Percentiles rank a stretch among this genome's conserved stretches.
Conservation (phyloP, 768 basidiomycete genomes). For the Pilatotrama ljubarskyi region DNA sequence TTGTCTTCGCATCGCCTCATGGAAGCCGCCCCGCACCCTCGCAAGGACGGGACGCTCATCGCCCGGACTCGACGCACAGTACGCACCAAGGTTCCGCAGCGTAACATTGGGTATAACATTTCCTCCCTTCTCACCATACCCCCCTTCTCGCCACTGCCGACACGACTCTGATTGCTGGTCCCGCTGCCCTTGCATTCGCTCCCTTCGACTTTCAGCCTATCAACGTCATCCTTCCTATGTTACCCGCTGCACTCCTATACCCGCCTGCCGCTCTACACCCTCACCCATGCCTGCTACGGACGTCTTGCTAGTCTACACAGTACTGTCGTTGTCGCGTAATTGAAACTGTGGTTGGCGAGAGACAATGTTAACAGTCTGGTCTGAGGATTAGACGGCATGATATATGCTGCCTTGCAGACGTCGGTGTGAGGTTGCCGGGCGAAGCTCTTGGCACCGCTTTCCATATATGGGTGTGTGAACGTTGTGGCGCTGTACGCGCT, state of each 20-base stretch:
- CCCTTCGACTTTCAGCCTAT: background rate
- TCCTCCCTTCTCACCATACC: constrained; percentile 16
- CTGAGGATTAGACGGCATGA: too few relatives aligned
- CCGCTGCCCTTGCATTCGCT: constrained; percentile 1
- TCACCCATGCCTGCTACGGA: constrained; percentile 22
- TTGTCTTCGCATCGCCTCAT: constrained; percentile 16
- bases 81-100: constrained; percentile 4
- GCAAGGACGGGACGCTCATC: background rate
- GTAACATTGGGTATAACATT: constrained; percentile 10
- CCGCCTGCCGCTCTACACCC: constrained; percentile 11
- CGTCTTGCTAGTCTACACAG: constrained; percentile 20
- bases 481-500: too few relatives aligned
- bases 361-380: too few relatives aligned
- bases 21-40: constrained; percentile 14
- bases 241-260: constrained; percentile 25
- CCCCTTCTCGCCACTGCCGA: constrained; percentile 5
- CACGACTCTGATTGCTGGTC: constrained; percentile 12
- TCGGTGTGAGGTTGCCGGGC: too few relatives aligned
- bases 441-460: too few relatives aligned
- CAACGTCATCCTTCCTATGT: constrained; percentile 14
- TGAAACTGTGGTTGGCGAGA: constrained; percentile 14
- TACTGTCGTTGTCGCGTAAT: constrained; percentile 24
- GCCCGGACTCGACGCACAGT: constrained; percentile 13
- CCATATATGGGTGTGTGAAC: too few relatives aligned
- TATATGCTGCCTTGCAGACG: background rate